phyloP scores from a whole-genome alignment of 2,329 filamentous ascomycete species.

The Aspergillus sergii region DNA sequence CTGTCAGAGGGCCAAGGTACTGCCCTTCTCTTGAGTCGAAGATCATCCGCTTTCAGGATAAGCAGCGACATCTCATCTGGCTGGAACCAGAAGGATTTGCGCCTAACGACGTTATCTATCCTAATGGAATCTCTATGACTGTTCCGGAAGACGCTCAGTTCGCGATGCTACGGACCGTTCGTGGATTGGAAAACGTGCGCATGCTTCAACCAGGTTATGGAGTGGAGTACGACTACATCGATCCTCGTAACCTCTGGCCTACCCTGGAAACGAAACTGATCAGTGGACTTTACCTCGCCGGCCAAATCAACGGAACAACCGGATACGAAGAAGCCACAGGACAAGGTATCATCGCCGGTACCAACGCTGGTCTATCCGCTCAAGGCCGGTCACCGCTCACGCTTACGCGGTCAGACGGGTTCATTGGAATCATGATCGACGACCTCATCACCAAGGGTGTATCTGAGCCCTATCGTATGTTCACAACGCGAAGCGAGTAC shows the following conservation, averaged over 20 bases:
- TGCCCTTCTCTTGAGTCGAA: slow-evolving; percentile 96
- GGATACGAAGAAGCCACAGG: slow-evolving; percentile 97
- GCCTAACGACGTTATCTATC: slow-evolving; percentile 81
- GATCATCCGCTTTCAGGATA: slow-evolving; percentile 82
- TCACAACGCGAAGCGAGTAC: slow-evolving; percentile 93
- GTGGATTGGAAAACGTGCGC: slow-evolving; percentile 81
- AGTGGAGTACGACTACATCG: slow-evolving; percentile 98
- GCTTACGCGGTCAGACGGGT: slow-evolving; percentile 81
- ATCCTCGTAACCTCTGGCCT: slow-evolving; percentile 83
- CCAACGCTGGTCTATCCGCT: slow-evolving; percentile 86
- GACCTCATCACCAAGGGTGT: slow-evolving; percentile 97
- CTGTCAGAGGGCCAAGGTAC: slow-evolving; percentile 90
- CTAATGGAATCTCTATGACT: slow-evolving; percentile 97
- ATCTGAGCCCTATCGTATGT: slow-evolving; percentile 97
- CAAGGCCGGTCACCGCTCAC: slow-evolving; percentile 66
- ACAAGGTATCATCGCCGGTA: slow-evolving; percentile 88
- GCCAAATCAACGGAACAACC: slow-evolving; percentile 97
- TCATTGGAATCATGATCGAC: slow-evolving; percentile 98
- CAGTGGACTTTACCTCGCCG: slow-evolving; percentile 83
- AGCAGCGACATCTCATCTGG: slow-evolving; percentile 86
- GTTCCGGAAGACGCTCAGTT: slow-evolving; percentile 86
- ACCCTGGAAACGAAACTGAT: slow-evolving; percentile 95
- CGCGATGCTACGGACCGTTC: slow-evolving; percentile 79
- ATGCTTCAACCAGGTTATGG: slow-evolving; percentile 97
- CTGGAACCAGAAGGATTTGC: slow-evolving; percentile 94